These are phyloP conservation scores for Trichoderma sp. DNA, from an alignment of 2,329 filamentous ascomycete species.

Conservation along the genomic window DNA sequence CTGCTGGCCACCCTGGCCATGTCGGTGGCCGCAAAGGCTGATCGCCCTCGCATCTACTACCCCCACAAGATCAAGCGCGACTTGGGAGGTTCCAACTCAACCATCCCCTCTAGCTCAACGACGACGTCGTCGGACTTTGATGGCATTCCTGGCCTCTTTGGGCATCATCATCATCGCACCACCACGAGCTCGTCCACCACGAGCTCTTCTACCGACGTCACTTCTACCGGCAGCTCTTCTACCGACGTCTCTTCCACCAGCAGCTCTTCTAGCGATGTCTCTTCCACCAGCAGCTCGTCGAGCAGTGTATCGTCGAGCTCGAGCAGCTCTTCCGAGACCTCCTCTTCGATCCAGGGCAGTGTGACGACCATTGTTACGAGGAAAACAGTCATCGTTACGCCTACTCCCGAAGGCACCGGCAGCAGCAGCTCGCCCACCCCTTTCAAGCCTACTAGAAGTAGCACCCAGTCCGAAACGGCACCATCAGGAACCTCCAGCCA, in stretches of 20 bases:
- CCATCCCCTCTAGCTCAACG: constrained; percentile 25
- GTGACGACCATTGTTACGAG: constrained; percentile 17
- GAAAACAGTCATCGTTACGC: constrained; percentile 12
- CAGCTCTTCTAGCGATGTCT: neutral
- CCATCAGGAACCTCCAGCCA: too few relatives aligned
- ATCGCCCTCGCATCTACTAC: constrained; percentile 56
- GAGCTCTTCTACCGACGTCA: neutral
- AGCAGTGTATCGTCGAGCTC: neutral
- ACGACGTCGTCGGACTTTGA: neutral
- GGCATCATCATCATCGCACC: neutral
- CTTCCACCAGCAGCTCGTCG: neutral
- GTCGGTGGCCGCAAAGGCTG: constrained; percentile 42
- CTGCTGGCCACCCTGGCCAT: constrained; percentile 51
- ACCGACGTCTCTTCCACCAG: neutral
- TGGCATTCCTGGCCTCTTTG: neutral
- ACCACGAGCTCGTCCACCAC: neutral
- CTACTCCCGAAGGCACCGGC: neutral
- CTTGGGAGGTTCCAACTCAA: constrained; percentile 40
- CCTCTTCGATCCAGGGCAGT: neutral
- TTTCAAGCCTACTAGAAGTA: neutral
- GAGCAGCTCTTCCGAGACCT: neutral
- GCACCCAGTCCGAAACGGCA: constrained; percentile 8
- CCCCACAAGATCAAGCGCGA: constrained; percentile 56
- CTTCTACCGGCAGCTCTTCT: neutral
- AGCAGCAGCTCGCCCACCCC: constrained; percentile 22